phyloP scores from a whole-genome alignment of 176 grass and related monocot species.

The Thinopyrum elongatum region DNA sequence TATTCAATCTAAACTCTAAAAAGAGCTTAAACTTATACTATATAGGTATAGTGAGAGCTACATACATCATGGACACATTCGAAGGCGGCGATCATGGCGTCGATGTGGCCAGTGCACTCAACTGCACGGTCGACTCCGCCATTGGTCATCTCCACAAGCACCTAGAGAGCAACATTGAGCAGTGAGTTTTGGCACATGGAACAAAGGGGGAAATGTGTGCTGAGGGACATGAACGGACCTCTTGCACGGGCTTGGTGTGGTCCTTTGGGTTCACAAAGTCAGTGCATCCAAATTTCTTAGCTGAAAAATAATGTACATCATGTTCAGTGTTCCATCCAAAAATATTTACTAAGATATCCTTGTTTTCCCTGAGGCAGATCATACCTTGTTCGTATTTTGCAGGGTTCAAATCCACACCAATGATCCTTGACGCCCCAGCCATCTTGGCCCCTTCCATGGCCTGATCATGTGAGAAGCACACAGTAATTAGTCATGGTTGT shows the following conservation, averaged over 20 bases:
- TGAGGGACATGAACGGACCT: slow-evolving; percentile 27
- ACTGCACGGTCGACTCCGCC: slow-evolving; percentile 69
- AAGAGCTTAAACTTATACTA: neutral
- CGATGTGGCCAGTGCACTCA: slow-evolving; percentile 78
- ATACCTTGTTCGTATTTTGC: slow-evolving; percentile 73
- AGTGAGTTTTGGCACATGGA: neutral
- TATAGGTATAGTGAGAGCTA: neutral
- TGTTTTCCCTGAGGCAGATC: neutral
- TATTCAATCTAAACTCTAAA: neutral
- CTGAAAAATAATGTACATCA: slow-evolving; percentile 28
- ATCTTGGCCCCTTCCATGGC: slow-evolving; percentile 83
- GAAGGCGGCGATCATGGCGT: slow-evolving; percentile 81
- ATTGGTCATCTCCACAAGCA: slow-evolving; percentile 83
- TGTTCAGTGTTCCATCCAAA: neutral
- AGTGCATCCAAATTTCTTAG: slow-evolving; percentile 81
- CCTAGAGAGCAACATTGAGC: slow-evolving; percentile 33
- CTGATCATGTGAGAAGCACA: slow-evolving; percentile 26
- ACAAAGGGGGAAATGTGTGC: neutral
- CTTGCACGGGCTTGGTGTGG: slow-evolving; percentile 67
- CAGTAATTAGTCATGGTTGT: neutral
- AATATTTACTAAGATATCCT: neutral
- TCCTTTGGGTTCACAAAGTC: slow-evolving; percentile 90
- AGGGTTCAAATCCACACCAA: slow-evolving; percentile 79
- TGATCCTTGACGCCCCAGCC: slow-evolving; percentile 80
- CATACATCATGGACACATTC: slow-evolving; percentile 83